phyloP scores from a whole-genome alignment of 495 filamentous ascomycete species.

The Aspergillus olivimuriae region DNA sequence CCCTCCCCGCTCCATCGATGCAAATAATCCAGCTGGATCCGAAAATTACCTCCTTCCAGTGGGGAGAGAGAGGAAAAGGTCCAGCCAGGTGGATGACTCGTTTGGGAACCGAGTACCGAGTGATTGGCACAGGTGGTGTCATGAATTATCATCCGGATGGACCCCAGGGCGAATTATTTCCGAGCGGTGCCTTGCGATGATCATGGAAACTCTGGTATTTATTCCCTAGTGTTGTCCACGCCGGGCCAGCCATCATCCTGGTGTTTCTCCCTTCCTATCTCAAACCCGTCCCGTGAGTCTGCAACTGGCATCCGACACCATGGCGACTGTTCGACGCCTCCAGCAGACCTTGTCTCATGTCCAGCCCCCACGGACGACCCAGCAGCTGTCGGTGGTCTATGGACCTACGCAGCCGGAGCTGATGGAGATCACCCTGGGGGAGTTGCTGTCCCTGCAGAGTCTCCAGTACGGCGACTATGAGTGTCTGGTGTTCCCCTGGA shows the following conservation, averaged over 20 bases:
- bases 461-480: constrained; percentile 53
- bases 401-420: constrained; percentile 55
- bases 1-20: too few species aligned
- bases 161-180: constrained; percentile 3
- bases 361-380: constrained; percentile 13
- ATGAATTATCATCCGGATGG: background rate
- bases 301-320: constrained; percentile 5
- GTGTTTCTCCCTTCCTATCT: background rate
- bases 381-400: constrained; percentile 45
- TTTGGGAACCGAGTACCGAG: constrained; percentile 10
- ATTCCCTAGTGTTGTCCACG: constrained; percentile 4
- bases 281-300: too few species aligned
- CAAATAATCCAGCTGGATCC: too few species aligned
- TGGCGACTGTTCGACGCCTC: constrained; percentile 31
- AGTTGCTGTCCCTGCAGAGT: constrained; percentile 56
- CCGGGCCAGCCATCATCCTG: constrained; percentile 1
- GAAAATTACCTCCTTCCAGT: background rate
- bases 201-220: constrained; percentile 7
- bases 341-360: constrained; percentile 36
- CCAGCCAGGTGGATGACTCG: background rate
- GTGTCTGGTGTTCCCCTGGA: constrained; percentile 61
- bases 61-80: background rate
- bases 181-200: constrained; percentile 5
- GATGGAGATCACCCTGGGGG: constrained; percentile 54
- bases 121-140: background rate